phyloP scores from a whole-genome alignment of 2,329 filamentous ascomycete species.

The Beauveria pseudobassiana region DNA sequence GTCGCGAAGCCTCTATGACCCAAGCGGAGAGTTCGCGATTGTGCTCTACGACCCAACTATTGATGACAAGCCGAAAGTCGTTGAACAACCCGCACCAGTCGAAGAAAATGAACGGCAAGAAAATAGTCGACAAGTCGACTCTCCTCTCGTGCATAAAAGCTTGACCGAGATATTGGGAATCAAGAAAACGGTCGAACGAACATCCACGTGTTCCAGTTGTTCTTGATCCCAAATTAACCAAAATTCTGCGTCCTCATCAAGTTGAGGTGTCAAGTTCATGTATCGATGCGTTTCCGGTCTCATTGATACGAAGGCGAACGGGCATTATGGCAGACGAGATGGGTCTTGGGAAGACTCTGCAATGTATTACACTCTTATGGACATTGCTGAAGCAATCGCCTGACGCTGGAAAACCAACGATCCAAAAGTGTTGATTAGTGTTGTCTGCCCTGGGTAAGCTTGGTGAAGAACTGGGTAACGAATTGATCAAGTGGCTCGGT shows the following conservation, averaged over 20 bases:
- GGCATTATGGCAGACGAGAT: slow-evolving; percentile 99
- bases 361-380: slow-evolving; percentile 96
- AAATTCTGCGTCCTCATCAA: slow-evolving; percentile 91
- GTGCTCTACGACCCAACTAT: slow-evolving; percentile 93
- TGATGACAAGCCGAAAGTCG: slow-evolving; percentile 65
- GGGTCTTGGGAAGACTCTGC: slow-evolving; percentile 93
- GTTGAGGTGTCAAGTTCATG: slow-evolving; percentile 96
- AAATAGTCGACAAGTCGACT: slow-evolving; percentile 51
- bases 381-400: slow-evolving; percentile 92
- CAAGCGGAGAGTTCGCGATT: slow-evolving; percentile 91
- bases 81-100: slow-evolving; percentile 38
- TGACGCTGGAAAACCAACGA: slow-evolving; percentile 85
- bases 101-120: slow-evolving; percentile 31
- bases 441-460: slow-evolving; percentile 91
- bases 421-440: too few species aligned
- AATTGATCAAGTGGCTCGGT: slow-evolving; percentile 93
- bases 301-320: slow-evolving; percentile 87
- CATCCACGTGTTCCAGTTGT: slow-evolving; percentile 92
- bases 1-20: slow-evolving; percentile 81
- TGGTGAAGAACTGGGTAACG: slow-evolving; percentile 99
- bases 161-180: slow-evolving; percentile 90
- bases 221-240: slow-evolving; percentile 82
- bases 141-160: slow-evolving; percentile 85
- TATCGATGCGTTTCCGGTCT: slow-evolving; percentile 93
- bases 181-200: slow-evolving; percentile 78